Base-by-base conservation (phyloP, 768 basidiomycete species). In the Peribolospora kevripleyi region DNA sequence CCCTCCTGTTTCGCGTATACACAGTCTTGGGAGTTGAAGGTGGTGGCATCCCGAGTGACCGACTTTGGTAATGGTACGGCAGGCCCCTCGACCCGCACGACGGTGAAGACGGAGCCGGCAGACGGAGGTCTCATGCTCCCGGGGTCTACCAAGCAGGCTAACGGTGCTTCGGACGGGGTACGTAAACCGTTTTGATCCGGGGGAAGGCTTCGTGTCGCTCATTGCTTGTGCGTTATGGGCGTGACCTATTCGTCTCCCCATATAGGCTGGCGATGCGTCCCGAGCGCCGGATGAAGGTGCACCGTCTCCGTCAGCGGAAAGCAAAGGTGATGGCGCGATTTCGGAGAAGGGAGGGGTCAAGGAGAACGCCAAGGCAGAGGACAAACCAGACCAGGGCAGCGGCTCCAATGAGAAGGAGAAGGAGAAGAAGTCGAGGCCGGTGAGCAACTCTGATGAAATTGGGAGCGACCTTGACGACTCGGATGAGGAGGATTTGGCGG, bases 401-500 rank as follows among this genome's bases (percentile, higher is more conserved):
- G 68, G 68, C 9, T 67, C 67, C 41, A 91, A 98, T 64, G 82
- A 81, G 13, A 97, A 97, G 66, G 91, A 91, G 63, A 91, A 66
- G 37, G 55, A 42, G 52, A 4, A 5, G 48, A 36, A 37, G 46
- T 13, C n/a, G 54, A 52, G 13, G 69, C 61, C 64, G 58, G 61
- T 65, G 52, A 68, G 66, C 5, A 68, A 68, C 9, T 67, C 67
- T 40, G 91, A 98, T 64, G 82, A 81, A 11, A 97, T 98, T 67
- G 91, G 90, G 63, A 91, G 86, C 54, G 93, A 98, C 64, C 69
- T 98, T 48, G 93, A 98, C 69, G 90, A 95, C 65, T 84, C 84
- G 0, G 72, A 73, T 42, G 71, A 72, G 39, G 90, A 93, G 59
- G 82, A 82, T 5, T 82, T 86, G 52, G 77, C 75, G 9, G 86